Evolutionary conservation across 768 basidiomycete species (phyloP), one percentile per base, ranked within the genome.

Genomic region (Mycena floridula): DNA sequence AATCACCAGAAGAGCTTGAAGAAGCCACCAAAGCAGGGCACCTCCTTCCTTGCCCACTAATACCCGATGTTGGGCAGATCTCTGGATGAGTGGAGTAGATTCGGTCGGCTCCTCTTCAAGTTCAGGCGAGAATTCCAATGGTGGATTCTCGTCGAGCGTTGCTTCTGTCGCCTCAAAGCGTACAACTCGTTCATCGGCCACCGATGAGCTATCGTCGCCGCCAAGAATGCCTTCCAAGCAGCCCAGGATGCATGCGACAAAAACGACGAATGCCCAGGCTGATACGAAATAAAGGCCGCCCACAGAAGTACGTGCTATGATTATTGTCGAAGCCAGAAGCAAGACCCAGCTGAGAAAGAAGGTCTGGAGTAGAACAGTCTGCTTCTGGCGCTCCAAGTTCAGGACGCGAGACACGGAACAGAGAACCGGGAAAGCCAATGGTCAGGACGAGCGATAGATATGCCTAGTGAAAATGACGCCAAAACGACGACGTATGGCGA

Each of bases 261-360:
- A 66, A 4, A 70, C 60, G 21, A 66, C 66, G 0, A 61, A 52
- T 43, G 85, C 74, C 75, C 79, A 82, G 3, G 67, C 66, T 0
- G 73, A 77, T 24, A 81, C 51, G 50, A 79, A 71, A 53, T 85
- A 86, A 12, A 74, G 60, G 5, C 78, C 73, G 1, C 77, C 79
- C 6, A 84, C 51, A 4, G 68, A 55, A 2, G 65, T 47, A 5
- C 57, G 59, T 16, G 65, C 69, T 27, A 78, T 62, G 6, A 67
- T 59, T 16, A 72, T 47, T 0, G 79, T 81, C 15, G 75, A 66
- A 23, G 69, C 48, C 12, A 83, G 59, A 23, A 85, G 75, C 3
- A 81, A 57, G 2, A 76, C 43, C 79, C 81, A 85, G 4, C 77
- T 78, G 38, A 85, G 62, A 15, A 69, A 53, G 51, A 81, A 85